Percentiles rank a stretch among this genome's conserved stretches.
Conservation (phyloP, 129 eudicot species). For the Escallonia rubra region DNA sequence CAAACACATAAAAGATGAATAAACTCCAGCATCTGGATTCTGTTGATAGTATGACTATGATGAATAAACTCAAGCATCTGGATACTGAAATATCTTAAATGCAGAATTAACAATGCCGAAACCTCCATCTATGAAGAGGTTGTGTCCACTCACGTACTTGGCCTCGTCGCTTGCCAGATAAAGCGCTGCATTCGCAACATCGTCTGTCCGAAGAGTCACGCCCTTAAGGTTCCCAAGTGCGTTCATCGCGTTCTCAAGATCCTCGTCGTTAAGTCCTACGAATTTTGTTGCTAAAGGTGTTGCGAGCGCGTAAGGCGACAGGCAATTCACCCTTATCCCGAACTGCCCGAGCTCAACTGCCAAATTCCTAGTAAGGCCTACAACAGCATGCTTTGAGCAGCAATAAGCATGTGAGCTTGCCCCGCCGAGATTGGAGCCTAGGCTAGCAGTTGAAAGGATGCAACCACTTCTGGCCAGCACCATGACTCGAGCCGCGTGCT, state of each 20-base stretch:
- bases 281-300: constrained; percentile 12
- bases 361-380: constrained; percentile 28
- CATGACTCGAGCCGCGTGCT: constrained; percentile 44
- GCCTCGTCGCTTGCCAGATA: constrained; percentile 50
- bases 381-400: constrained; percentile 27
- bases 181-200: constrained; percentile 47
- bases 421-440: constrained; percentile 5
- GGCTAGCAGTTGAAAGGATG: constrained; percentile 27
- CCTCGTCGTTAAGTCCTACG: neutral
- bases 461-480: constrained; percentile 33
- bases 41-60: too few species aligned
- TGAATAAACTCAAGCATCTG: neutral
- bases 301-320: constrained; percentile 27
- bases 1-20: too few species aligned
- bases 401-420: constrained; percentile 22
- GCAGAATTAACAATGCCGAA: constrained; percentile 37
- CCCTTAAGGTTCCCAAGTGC: constrained; percentile 36
- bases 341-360: constrained; percentile 30
- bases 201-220: constrained; percentile 16
- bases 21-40: too few species aligned
- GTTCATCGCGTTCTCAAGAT: constrained; percentile 7
- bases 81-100: constrained; percentile 32
- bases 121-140: constrained; percentile 54
- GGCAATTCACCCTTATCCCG: constrained; percentile 39
- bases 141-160: constrained; percentile 52